These are phyloP conservation scores for Cinnamomum micranthum DNA, from an alignment of 164 flowering plant species.

Conservation along the genomic window DNA sequence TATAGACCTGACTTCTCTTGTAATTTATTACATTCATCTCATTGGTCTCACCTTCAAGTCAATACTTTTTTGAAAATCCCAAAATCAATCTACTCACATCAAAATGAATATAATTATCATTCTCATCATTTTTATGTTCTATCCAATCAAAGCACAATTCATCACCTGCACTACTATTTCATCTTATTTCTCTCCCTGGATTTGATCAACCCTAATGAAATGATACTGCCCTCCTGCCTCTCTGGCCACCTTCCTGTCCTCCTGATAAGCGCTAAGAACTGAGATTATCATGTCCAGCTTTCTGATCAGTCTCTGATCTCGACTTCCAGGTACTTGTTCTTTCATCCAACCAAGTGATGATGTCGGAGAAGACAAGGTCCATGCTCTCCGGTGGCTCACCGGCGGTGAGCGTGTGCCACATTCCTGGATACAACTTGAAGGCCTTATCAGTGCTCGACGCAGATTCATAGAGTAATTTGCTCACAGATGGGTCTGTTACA, in stretches of 20 bases:
- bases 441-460: conserved; percentile 72
- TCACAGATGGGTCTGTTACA: conserved; percentile 61
- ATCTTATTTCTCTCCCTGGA: too few species aligned
- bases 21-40: too few species aligned
- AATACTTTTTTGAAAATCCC: too few species aligned
- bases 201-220: too few species aligned
- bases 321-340: conserved; percentile 28
- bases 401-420: conserved; percentile 80
- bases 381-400: conserved; percentile 64
- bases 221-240: background rate
- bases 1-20: too few species aligned
- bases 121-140: too few species aligned
- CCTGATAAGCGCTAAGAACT: background rate
- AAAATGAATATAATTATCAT: too few species aligned
- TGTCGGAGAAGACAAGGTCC: conserved; percentile 51
- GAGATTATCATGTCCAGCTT: conserved; percentile 27
- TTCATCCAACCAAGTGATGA: conserved; percentile 54
- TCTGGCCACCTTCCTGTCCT: background rate
- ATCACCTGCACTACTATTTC: too few species aligned
- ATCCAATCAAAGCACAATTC: too few species aligned
- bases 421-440: conserved; percentile 59
- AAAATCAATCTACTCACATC: too few species aligned
- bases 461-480: conserved; percentile 42
- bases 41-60: too few species aligned
- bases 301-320: conserved; percentile 46